These are phyloP conservation scores for Omphalotus guepiniiformis DNA, from an alignment of 768 basidiomycete species.

Conservation along the genomic window DNA sequence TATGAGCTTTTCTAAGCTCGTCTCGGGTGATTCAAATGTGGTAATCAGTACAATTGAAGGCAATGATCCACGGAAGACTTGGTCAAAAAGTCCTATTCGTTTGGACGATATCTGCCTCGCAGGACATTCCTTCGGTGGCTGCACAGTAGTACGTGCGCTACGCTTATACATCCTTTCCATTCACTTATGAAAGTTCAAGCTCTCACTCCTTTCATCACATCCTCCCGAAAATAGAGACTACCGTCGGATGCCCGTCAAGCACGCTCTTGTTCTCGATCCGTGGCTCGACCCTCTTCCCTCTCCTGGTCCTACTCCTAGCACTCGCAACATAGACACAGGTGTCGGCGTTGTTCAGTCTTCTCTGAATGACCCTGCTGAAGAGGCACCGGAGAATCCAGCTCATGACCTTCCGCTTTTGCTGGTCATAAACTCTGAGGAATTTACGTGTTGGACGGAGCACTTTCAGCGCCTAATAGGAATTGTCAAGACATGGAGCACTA, in stretches of 20 bases:
- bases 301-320: conserved; percentile 50
- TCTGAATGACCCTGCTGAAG: conserved; percentile 5
- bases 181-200: conserved; percentile 29
- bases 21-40: conserved; percentile 35
- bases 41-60: conserved; percentile 25
- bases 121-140: conserved; percentile 47
- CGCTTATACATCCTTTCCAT: not conserved
- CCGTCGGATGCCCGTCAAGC: conserved; percentile 46
- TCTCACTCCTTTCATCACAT: conserved; percentile 50
- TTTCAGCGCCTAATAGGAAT: conserved; percentile 55
- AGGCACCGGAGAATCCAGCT: conserved; percentile 2
- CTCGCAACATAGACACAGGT: too few relatives aligned
- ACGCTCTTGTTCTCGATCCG: conserved; percentile 70
- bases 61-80: not conserved
- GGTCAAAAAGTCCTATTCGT: conserved; percentile 22
- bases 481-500: conserved; percentile 50
- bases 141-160: conserved; percentile 37
- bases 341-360: conserved; percentile 4
- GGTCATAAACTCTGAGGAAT: conserved; percentile 73
- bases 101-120: conserved; percentile 34
- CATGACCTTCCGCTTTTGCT: conserved; percentile 40
- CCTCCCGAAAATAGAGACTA: conserved; percentile 32
- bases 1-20: conserved; percentile 51
- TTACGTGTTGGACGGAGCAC: conserved; percentile 78
- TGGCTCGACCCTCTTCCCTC: conserved; percentile 76